Percentiles rank a stretch among this genome's conserved stretches.
phyloP scores from a whole-genome alignment of 2,329 filamentous ascomycete species.

The Exophiala oligosperma region DNA sequence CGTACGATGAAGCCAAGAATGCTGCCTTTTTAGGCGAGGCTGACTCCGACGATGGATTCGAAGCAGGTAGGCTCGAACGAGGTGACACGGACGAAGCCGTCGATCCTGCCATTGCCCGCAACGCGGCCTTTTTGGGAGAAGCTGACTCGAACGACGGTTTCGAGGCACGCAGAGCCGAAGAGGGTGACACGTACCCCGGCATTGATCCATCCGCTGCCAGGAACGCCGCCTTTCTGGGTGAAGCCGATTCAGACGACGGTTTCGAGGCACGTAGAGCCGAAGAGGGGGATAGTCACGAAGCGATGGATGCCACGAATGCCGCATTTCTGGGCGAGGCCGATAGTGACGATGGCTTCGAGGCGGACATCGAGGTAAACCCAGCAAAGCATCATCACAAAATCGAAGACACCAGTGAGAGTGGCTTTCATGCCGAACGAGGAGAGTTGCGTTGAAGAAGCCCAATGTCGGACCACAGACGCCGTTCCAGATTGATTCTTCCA shows the following conservation, averaged over 20 bases:
- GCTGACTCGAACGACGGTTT: slow-evolving; percentile 15
- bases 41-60: slow-evolving; percentile 26
- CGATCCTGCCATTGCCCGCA: slow-evolving; percentile 12
- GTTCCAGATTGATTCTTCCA: neutral
- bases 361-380: slow-evolving; percentile 22
- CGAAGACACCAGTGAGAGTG: slow-evolving; percentile 23
- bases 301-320: slow-evolving; percentile 16
- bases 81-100: slow-evolving; percentile 14
- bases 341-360: slow-evolving; percentile 26
- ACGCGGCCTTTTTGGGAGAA: slow-evolving; percentile 22
- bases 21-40: slow-evolving; percentile 27
- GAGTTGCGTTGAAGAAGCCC: slow-evolving; percentile 13
- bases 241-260: slow-evolving; percentile 22
- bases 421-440: slow-evolving; percentile 21
- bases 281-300: slow-evolving; percentile 17
- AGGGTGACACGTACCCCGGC: slow-evolving; percentile 5
- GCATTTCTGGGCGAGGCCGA: slow-evolving; percentile 24
- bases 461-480: too few relatives aligned
- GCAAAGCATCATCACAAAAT: slow-evolving; percentile 24
- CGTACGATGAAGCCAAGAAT: slow-evolving; percentile 8
- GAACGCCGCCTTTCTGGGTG: slow-evolving; percentile 17
- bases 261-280: slow-evolving; percentile 17
- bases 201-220: slow-evolving; percentile 3
- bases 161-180: slow-evolving; percentile 3
- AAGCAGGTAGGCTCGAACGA: slow-evolving; percentile 13